These are phyloP conservation scores for Russula sp. DNA, from an alignment of 768 basidiomycete genomes.

Conservation along the genomic window DNA sequence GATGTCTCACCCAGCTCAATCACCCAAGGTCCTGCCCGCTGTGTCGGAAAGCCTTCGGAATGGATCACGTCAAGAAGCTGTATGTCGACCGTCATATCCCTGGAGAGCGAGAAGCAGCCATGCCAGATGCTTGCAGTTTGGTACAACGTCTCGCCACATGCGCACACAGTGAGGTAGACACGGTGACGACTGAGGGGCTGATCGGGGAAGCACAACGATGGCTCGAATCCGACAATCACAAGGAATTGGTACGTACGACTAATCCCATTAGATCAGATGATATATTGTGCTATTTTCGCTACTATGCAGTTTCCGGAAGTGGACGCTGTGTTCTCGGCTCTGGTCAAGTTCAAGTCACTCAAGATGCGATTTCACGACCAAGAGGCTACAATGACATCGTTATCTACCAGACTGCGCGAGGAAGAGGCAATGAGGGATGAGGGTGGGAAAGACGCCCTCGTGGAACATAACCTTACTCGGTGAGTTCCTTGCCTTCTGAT, in stretches of 20 bases:
- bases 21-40: slow-evolving; percentile 52
- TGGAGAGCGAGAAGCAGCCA: neutral
- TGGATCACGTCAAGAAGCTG: slow-evolving; percentile 56
- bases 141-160: slow-evolving; percentile 10
- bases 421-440: slow-evolving; percentile 10
- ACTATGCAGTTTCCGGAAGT: slow-evolving; percentile 16
- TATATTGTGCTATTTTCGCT: neutral
- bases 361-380: slow-evolving; percentile 13
- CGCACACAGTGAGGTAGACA: slow-evolving; percentile 23
- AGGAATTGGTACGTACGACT: slow-evolving; percentile 15
- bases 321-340: slow-evolving; percentile 11
- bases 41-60: slow-evolving; percentile 53
- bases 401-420: neutral
- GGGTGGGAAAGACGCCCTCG: slow-evolving; percentile 7
- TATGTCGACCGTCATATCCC: slow-evolving; percentile 42
- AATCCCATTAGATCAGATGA: neutral
- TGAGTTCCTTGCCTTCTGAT: neutral
- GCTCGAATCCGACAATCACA: slow-evolving; percentile 29
- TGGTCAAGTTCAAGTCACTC: slow-evolving; percentile 18
- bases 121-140: slow-evolving; percentile 7
- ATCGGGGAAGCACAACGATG: slow-evolving; percentile 45
- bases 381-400: neutral
- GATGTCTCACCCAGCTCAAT: slow-evolving; percentile 45
- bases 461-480: slow-evolving; percentile 10
- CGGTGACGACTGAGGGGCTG: slow-evolving; percentile 32